A percentile compares a stretch with the other conserved stretches of the same genome.
These are phyloP conservation scores for Terfezia claveryi DNA, from an alignment of 495 filamentous ascomycete species.

Conservation along the genomic window DNA sequence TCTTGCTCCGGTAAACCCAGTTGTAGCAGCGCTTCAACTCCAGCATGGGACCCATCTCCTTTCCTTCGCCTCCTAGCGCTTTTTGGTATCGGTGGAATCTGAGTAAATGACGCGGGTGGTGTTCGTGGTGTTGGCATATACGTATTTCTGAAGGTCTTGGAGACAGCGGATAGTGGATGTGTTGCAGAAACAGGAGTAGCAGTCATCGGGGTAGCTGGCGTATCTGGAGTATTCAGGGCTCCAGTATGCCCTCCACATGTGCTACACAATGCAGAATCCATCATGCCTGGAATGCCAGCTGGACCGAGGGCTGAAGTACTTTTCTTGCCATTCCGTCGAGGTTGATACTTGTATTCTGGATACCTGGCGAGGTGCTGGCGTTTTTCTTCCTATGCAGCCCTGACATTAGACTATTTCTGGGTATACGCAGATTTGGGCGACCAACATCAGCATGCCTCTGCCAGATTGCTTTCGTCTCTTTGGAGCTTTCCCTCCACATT, in stretches of 20 bases:
- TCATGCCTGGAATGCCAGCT: slow-evolving; percentile 2
- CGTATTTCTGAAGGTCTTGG: slow-evolving; percentile 10
- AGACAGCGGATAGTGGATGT: slow-evolving; percentile 5
- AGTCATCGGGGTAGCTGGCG: slow-evolving; percentile 10
- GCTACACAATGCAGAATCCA: slow-evolving; percentile 16
- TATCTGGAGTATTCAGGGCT: slow-evolving; percentile 12
- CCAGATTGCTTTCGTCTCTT: slow-evolving; percentile 69
- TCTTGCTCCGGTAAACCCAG: slow-evolving; percentile 11
- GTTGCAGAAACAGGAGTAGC: neutral
- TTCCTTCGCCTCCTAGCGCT: neutral
- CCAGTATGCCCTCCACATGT: slow-evolving; percentile 17
- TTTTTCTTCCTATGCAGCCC: slow-evolving; percentile 53
- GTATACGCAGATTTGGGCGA: neutral
- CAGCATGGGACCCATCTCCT: slow-evolving; percentile 6
- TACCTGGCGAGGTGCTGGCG: slow-evolving; percentile 72
- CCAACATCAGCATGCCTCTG: slow-evolving; percentile 65
- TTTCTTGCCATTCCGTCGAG: slow-evolving; percentile 45
- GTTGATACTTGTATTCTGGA: slow-evolving; percentile 85
- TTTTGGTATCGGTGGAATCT: slow-evolving; percentile 7
- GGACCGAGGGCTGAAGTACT: slow-evolving; percentile 10
- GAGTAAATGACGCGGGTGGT: slow-evolving; percentile 5
- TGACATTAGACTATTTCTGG: neutral
- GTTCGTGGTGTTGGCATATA: slow-evolving; percentile 8
- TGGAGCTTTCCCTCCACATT: slow-evolving; percentile 58
- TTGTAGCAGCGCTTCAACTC: slow-evolving; percentile 17